phyloP scores from a whole-genome alignment of 1,284 basidiomycete genomes.

The Trichosporon sp. region DNA sequence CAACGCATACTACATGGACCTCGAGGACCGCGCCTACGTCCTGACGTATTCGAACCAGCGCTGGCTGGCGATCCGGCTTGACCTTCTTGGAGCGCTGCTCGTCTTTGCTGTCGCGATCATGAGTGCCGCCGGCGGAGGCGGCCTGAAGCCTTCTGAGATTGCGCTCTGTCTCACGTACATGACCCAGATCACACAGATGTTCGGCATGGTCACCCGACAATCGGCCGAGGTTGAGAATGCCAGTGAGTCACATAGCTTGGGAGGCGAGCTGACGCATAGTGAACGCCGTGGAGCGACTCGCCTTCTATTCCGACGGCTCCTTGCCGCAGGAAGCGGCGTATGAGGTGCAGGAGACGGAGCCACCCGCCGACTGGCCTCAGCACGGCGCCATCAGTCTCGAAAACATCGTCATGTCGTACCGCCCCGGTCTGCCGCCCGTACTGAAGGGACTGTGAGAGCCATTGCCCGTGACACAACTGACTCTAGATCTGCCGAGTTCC shows the following conservation, averaged over 20 bases:
- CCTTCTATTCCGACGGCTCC: constrained; percentile 57
- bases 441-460: constrained; percentile 49
- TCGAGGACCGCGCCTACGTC: constrained; percentile 63
- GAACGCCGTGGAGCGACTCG: constrained; percentile 66
- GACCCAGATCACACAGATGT: constrained; percentile 54
- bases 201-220: constrained; percentile 54
- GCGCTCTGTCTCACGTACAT: constrained; percentile 64
- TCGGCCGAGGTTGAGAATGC: constrained; percentile 60
- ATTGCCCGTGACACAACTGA: not conserved
- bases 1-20: constrained; percentile 67
- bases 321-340: constrained; percentile 61
- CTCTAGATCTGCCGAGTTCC: constrained; percentile 18
- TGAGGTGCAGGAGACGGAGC: constrained; percentile 55
- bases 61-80: constrained; percentile 75
- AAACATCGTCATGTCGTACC: constrained; percentile 48
- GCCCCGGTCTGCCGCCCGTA: constrained; percentile 50
- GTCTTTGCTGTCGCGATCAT: constrained; percentile 58
- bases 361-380: constrained; percentile 48
- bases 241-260: constrained; percentile 22
- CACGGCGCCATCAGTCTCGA: constrained; percentile 40
- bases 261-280: constrained; percentile 32
- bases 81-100: constrained; percentile 63
- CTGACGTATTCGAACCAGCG: constrained; percentile 48
- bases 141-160: constrained; percentile 61
- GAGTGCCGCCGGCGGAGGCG: constrained; percentile 49